Base-by-base conservation (phyloP, 257 asterid species). In the Dorcoceras hygrometricum region DNA sequence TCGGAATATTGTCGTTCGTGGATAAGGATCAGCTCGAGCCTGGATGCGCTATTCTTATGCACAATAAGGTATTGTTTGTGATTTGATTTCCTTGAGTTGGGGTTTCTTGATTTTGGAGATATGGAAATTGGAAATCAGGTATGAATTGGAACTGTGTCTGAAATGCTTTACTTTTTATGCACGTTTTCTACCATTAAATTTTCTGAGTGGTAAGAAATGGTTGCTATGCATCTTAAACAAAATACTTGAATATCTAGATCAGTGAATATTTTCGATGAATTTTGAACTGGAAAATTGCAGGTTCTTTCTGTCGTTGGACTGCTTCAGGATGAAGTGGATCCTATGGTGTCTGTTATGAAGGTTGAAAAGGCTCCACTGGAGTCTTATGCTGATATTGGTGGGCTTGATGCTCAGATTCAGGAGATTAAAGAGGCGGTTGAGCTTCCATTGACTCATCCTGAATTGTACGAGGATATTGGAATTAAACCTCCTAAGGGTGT, bases 311-410 rank as follows among this genome's bases (percentile, higher is more conserved):
- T 91, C 65, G 95, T 89, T 61, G 96, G 98, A 62, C 88, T 91
- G 75, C 95, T 91, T 54, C 98, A 91, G 76, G 96, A 91, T 74
- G 98, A 89, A 3, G 96, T 89, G 9, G 98, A 91, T 56, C 98
- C 96, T 59, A 87, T 89, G 96, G 98, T 91, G 31, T 91, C 98
- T 11, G 96, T 91, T n/a, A 91, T 89, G 98, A 91, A 91, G 79
- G 98, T 91, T 59, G 98, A 91, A 82, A 91, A 91, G 82, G 96
- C 98, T 69, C 98, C 98, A 2, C 60, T 91, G 84, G 98, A 91
- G 79, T 91, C 98, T 1, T 91, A 91, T 71, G 90, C 93, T 62
- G 97, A 90, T 65, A 66, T 72, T 46, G 77, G 77, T 51, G 77
- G 77, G 24, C 29, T 73, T 12, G 77, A 73, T 53, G 71, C 72